Base-by-base conservation (phyloP, 2,329 filamentous ascomycete species). In the Mariannaea elegans region DNA sequence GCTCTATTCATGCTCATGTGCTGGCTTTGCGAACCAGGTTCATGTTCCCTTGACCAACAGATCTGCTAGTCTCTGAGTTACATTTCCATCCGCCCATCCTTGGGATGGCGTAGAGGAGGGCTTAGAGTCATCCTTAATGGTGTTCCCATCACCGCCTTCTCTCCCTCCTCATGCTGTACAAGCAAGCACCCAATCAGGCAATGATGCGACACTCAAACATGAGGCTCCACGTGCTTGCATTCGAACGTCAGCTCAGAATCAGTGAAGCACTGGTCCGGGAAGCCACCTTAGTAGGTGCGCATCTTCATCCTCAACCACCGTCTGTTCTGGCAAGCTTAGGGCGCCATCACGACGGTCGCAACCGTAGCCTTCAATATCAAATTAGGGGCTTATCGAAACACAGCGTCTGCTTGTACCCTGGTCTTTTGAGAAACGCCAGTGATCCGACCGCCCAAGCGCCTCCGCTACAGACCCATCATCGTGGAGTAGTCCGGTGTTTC, bases 401-500 rank as follows among this genome's bases (percentile, higher is more conserved):
- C 57, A 55, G 61, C 65, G 42, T 19, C 51, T 41, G 48, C 53
- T 50, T 56, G 62, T 58, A 53, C 24, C 48, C 59, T 56, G 46
- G 39, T 47, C 52, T 32, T 36, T 36, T 5, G 39, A 38, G 38
- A 60, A 42, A 44, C 41, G 21, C 47, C 19, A 44, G 56, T 57
- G 55, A 58, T 48, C 55, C 50, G 53, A 47, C 45, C 38, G 39
- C 36, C 51, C 64, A 59, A 67, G 65, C 64, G 52, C 56, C 51
- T 56, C 23, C 54, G 31, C 58, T 31, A 47, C 41, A 53, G 41
- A 51, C 36, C 48, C 39, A 36, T 45, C 45, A 49, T 60, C 38
- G 47, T 65, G 56, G 48, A 65, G 59, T 52, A 49, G 39, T 53
- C 41, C 46, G 45, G 49, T 52, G 60, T 67, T 70, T 58, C 67